phyloP scores from a whole-genome alignment of 345 rosid genomes.

The Jatropha curcas region DNA sequence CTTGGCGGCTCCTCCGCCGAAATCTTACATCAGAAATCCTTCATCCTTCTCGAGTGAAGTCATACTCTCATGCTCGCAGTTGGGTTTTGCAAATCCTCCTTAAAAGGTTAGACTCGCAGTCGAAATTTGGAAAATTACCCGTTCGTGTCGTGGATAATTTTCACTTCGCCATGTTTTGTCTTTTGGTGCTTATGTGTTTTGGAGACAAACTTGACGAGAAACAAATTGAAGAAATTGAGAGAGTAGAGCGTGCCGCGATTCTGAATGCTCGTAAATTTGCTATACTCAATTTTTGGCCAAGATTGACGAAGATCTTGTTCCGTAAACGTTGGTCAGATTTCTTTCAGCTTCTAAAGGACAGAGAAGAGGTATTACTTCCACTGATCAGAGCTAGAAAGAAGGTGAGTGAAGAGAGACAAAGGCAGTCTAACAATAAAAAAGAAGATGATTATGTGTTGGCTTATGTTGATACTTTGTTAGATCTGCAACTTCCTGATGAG shows the following conservation, averaged over 20 bases:
- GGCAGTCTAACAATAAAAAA: neutral
- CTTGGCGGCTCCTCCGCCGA: conserved; percentile 31
- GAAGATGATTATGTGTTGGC: neutral
- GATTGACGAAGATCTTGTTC: conserved; percentile 9
- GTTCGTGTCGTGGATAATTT: conserved; percentile 13
- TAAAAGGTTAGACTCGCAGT: neutral
- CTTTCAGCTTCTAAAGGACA: neutral
- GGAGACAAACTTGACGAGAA: conserved; percentile 22
- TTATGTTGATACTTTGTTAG: neutral
- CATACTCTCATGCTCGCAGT: conserved; percentile 15
- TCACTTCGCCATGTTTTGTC: conserved; percentile 18
- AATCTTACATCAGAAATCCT: conserved; percentile 28
- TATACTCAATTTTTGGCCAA: conserved; percentile 8
- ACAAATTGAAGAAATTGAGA: conserved; percentile 12
- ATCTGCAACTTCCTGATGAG: neutral
- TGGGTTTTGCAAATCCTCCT: conserved; percentile 13
- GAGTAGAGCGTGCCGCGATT: conserved; percentile 3
- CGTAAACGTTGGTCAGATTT: conserved; percentile 6
- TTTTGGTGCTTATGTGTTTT: conserved; percentile 23
- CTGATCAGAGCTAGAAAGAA: neutral
- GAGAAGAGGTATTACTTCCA: neutral
- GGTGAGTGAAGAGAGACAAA: neutral
- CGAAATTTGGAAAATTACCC: conserved; percentile 11
- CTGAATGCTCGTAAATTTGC: neutral
- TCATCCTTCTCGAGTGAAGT: conserved; percentile 21